These are phyloP conservation scores for Coemansia sp. DNA, from an alignment of 192 early-diverging fungal genomes.

Conservation along the genomic window DNA sequence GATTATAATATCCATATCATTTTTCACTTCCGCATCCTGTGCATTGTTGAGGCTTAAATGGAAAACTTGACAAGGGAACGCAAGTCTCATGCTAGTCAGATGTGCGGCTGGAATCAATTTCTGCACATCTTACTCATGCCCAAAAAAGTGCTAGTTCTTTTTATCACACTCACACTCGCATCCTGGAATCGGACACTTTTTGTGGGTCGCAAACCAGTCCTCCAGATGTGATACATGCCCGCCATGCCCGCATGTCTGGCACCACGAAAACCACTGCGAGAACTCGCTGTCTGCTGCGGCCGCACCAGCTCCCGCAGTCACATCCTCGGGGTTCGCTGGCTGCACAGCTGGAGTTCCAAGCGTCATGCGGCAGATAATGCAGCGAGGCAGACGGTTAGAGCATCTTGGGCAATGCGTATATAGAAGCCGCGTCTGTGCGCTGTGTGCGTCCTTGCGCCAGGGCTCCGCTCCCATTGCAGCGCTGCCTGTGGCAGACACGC, in stretches of 20 bases:
- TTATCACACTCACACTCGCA: constrained; percentile 60
- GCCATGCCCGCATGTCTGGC: constrained; percentile 95
- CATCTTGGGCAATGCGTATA: constrained; percentile 48
- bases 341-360: constrained; percentile 40
- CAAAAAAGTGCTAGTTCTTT: constrained; percentile 8
- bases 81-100: too few species aligned
- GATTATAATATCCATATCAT: too few species aligned
- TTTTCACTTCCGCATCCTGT: too few species aligned
- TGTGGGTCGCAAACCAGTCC: constrained; percentile 88
- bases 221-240: constrained; percentile 90
- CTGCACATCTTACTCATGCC: too few species aligned
- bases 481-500: not conserved
- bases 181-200: constrained; percentile 87
- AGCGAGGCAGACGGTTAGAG: constrained; percentile 43
- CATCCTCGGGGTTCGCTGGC: not conserved
- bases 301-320: constrained; percentile 3
- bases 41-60: too few species aligned
- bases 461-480: constrained; percentile 10
- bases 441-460: constrained; percentile 30
- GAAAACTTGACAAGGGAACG: too few species aligned
- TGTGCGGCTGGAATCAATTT: too few species aligned
- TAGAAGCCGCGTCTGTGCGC: constrained; percentile 35
- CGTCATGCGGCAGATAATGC: constrained; percentile 51
- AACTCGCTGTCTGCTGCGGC: constrained; percentile 55
- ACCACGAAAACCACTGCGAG: constrained; percentile 98